phyloP scores from a whole-genome alignment of 2,329 filamentous ascomycete species.

The Fusarium annulatum region DNA sequence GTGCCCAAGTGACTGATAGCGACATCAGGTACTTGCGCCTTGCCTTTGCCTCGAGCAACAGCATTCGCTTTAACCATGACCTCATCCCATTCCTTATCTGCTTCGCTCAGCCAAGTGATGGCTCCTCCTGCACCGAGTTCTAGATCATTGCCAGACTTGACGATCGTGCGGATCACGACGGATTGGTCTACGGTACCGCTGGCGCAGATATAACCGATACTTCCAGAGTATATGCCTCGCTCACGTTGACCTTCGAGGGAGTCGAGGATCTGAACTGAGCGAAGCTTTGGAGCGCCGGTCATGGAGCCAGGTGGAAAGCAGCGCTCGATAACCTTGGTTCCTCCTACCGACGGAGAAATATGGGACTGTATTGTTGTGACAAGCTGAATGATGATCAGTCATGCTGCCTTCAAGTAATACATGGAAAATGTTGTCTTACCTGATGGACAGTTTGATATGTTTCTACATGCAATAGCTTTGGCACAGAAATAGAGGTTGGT shows the following conservation, averaged over 20 bases:
- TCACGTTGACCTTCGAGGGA: background rate
- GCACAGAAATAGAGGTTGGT: background rate
- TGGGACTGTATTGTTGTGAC: background rate
- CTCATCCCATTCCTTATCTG: background rate
- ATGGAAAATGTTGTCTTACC: background rate
- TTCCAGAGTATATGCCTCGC: background rate
- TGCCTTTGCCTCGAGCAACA: background rate
- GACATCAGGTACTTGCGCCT: background rate
- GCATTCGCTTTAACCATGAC: background rate
- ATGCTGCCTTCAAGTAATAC: rapidly evolving
- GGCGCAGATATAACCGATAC: background rate
- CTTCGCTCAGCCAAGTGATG: background rate
- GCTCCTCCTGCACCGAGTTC: background rate
- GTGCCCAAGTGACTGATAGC: background rate
- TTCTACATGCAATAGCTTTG: background rate
- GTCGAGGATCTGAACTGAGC: background rate
- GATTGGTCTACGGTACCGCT: background rate
- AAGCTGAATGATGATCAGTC: background rate
- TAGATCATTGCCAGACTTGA: background rate
- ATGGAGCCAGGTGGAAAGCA: background rate
- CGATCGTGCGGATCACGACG: background rate
- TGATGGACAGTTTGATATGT: background rate
- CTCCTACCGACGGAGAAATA: background rate
- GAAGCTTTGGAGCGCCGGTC: background rate
- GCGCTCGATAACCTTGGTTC: background rate